Evolutionary conservation across 2,329 filamentous ascomycete species (phyloP), one percentile per base, ranked within the genome.

Genomic region (Claviceps digitariae): DNA sequence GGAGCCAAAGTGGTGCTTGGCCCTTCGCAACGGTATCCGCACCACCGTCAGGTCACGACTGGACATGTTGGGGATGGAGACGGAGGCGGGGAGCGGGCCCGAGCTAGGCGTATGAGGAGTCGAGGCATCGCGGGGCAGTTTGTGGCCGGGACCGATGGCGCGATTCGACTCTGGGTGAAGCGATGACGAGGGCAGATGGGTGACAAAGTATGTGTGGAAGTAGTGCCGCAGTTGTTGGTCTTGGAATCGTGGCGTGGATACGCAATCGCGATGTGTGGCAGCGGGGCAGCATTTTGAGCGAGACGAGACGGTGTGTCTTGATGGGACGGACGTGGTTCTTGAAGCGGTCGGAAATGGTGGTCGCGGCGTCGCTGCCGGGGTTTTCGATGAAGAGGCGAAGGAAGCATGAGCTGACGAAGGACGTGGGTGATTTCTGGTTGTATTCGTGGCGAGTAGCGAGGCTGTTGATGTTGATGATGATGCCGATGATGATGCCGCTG

Each of bases 181-280:
- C 3, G 90, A 96, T 15, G 90, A 94, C 20, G 90, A 95, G 4
- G 93, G 91, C 1, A 98, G 79, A 67, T 96, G 89, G 9, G 93
- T 95, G 55, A 97, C 88, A 68, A 98, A 98, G 74, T 98, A 97
- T 62, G 94, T 90, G 72, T 96, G 90, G 68, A 97, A 97, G 57
- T 69, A 50, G 20, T 47, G 54, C 43, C 52, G 54, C 50, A 50
- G 48, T 44, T 52, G 51, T 50, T 52, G 52, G 50, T 50, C 50
- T 29, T 46, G 12, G n/a, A 36, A 41, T 43, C 49, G 48, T 4
- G 25, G 41, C n/a, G 50, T 12, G n/a, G 46, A 43, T n/a, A 23
- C 20, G 54, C 23, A 17, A 46, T 20, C n/a, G 31, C 25, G 56
- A 41, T 47, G 44, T 27, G 48, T 48, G 27, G 51, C 23, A 31